These are phyloP conservation scores for Phaeosphaeriaceae sp. DNA, from an alignment of 2,329 filamentous ascomycete genomes.

Conservation along the genomic window DNA sequence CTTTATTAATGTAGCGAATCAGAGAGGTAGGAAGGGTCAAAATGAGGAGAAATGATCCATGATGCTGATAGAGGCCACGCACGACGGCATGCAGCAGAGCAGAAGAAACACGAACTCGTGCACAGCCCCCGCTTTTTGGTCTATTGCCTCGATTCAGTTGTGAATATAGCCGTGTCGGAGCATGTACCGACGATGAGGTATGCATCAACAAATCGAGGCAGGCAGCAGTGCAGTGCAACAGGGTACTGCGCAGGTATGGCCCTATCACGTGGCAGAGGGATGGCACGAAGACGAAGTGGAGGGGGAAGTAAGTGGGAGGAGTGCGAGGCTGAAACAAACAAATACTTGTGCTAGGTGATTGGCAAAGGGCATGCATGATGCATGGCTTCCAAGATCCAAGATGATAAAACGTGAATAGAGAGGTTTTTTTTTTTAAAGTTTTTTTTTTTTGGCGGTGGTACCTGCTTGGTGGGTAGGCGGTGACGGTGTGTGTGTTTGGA, in stretches of 20 bases:
- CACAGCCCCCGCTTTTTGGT: no score
- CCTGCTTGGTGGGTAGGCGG: no score
- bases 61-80: constrained; percentile 8
- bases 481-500: no score
- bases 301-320: no score
- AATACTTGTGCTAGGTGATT: constrained; percentile 5
- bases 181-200: neutral
- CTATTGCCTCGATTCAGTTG: no score
- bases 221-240: no score
- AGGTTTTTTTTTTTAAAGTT: no score
- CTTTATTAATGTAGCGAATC: constrained; percentile 12
- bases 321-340: constrained; percentile 22
- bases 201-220: neutral
- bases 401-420: no score
- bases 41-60: constrained; percentile 8
- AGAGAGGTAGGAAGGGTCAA: neutral
- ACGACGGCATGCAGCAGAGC: constrained; percentile 18
- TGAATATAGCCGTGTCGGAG: constrained; percentile 2
- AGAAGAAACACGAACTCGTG: constrained; percentile 13
- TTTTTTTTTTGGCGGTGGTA: no score
- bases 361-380: constrained; percentile 5
- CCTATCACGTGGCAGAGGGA: no score
- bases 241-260: no score
- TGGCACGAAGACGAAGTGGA: no score
- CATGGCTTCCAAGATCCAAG: neutral